phyloP scores from a whole-genome alignment of 148 eudicot species.

The Heliamphora exappendiculata region DNA sequence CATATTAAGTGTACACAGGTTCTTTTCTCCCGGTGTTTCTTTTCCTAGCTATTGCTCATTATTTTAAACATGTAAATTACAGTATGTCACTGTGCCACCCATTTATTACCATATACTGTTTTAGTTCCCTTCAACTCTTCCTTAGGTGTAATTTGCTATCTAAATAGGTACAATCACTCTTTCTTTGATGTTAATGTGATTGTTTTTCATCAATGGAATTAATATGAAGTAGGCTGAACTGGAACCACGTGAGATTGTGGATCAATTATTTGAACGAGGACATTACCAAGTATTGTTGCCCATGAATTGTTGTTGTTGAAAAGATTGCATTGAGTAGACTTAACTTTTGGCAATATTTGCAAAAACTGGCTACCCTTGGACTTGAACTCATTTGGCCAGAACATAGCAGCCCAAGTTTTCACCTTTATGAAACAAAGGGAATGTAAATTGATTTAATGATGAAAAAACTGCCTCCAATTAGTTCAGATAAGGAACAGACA shows the following conservation, averaged over 20 bases:
- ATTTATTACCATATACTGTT: background rate
- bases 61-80: background rate
- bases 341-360: background rate
- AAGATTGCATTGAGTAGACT: background rate
- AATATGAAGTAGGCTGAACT: background rate
- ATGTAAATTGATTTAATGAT: no score
- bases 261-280: background rate
- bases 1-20: slow-evolving; percentile 73
- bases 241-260: background rate
- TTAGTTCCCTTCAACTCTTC: background rate
- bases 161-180: no score
- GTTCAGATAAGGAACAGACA: no score
- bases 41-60: background rate
- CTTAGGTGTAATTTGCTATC: no score
- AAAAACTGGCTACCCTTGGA: background rate
- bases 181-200: background rate
- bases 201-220: background rate
- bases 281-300: background rate
- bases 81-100: background rate
- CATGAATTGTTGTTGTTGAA: background rate
- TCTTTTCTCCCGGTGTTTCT: background rate
- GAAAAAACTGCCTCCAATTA: no score
- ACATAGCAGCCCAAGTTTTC: no score
- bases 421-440: no score
- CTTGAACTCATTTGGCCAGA: no score